phyloP scores from a whole-genome alignment of 768 basidiomycete genomes.

The Lactarius sanguifluus region DNA sequence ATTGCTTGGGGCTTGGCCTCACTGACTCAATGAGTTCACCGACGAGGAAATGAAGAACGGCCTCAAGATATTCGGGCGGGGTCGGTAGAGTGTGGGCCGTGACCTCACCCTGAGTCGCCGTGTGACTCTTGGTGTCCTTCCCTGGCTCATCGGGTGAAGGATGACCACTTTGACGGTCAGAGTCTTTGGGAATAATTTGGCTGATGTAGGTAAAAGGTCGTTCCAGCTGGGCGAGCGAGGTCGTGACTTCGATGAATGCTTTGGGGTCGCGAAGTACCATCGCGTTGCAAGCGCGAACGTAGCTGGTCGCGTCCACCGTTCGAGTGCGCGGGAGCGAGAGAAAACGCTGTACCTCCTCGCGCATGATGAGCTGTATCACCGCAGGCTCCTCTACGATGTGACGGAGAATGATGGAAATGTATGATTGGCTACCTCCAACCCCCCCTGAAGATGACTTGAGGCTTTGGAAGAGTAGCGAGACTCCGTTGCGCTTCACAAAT shows the following conservation, averaged over 20 bases:
- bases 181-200: conserved; percentile 35
- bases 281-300: conserved; percentile 72
- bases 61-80: conserved; percentile 51
- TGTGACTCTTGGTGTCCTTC: conserved; percentile 29
- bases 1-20: conserved; percentile 35
- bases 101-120: conserved; percentile 28
- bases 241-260: conserved; percentile 72
- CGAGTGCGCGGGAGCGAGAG: conserved; percentile 71
- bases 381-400: conserved; percentile 82
- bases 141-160: conserved; percentile 20
- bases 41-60: conserved; percentile 67
- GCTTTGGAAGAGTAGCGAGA: conserved; percentile 62
- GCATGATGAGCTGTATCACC: conserved; percentile 70
- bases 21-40: conserved; percentile 64
- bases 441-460: conserved; percentile 57
- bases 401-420: conserved; percentile 85
- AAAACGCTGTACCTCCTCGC: conserved; percentile 78
- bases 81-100: conserved; percentile 29
- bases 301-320: conserved; percentile 65
- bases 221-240: conserved; percentile 68
- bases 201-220: conserved; percentile 49
- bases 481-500: conserved; percentile 67
- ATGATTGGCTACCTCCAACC: conserved; percentile 67
- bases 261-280: conserved; percentile 80
- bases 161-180: conserved; percentile 9